These are phyloP conservation scores for Tylopilus cervinicoccineus DNA, from an alignment of 768 basidiomycete species.

Conservation along the genomic window DNA sequence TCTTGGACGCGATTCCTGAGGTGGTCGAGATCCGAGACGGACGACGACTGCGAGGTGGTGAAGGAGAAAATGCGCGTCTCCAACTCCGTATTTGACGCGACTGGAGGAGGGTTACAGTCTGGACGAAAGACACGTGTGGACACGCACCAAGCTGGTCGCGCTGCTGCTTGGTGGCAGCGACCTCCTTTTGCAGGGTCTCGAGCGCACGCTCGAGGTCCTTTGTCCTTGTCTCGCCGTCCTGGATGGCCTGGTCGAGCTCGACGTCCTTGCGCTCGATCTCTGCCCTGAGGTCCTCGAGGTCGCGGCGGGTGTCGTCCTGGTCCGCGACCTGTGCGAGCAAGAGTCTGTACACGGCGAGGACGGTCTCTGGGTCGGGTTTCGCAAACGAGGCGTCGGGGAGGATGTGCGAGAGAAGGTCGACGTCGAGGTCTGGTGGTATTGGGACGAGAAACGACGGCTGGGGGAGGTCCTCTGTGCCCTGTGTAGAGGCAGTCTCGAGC, in stretches of 20 bases:
- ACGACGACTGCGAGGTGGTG: constrained; percentile 55
- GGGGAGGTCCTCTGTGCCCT: constrained; percentile 35
- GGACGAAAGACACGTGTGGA: constrained; percentile 2
- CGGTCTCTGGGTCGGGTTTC: constrained; percentile 52
- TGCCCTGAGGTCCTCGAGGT: constrained; percentile 69
- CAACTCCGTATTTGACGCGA: constrained; percentile 42
- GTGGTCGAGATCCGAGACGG: constrained; percentile 56
- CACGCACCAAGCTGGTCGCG: constrained; percentile 62
- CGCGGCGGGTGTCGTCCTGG: constrained; percentile 51
- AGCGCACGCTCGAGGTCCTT: constrained; percentile 54
- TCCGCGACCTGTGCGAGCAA: constrained; percentile 55
- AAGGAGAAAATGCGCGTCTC: constrained; percentile 55
- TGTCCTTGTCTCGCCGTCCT: constrained; percentile 64
- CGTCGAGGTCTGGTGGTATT: constrained; percentile 67
- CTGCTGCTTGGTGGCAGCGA: constrained; percentile 54
- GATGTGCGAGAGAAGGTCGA: constrained; percentile 52
- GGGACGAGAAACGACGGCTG: constrained; percentile 32
- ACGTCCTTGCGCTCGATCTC: constrained; percentile 69
- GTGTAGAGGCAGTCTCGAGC: constrained; percentile 32
- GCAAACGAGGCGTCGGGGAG: constrained; percentile 60
- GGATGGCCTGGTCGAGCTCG: constrained; percentile 79
- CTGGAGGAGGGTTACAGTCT: constrained; percentile 31
- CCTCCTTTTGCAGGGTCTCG: constrained; percentile 51
- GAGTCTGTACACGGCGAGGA: constrained; percentile 60
- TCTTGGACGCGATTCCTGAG: constrained; percentile 65